Conservation (phyloP, 2,329 filamentous ascomycete species). For the Karstenula rhodostoma region DNA sequence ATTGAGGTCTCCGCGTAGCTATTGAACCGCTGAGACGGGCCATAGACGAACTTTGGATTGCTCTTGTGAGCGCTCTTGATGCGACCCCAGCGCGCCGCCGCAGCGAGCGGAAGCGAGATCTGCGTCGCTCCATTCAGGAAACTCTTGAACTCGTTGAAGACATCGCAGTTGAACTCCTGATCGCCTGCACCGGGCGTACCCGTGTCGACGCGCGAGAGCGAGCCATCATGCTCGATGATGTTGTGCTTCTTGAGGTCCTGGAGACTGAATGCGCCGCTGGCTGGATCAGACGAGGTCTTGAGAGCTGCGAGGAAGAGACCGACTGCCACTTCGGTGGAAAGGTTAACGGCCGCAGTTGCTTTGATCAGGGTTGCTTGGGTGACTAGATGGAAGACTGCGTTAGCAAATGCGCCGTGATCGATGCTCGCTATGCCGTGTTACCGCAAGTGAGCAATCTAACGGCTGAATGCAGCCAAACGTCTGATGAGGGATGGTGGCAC, state of each 20-base stretch:
- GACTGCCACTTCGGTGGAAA: conserved; percentile 2
- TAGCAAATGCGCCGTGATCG: background rate
- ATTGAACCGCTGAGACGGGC: conserved; percentile 19
- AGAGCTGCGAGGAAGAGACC: conserved; percentile 8
- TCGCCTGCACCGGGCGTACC: conserved; percentile 44
- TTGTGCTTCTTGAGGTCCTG: conserved; percentile 40
- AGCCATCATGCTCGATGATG: conserved; percentile 45
- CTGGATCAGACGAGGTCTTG: conserved; percentile 3
- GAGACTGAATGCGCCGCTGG: conserved; percentile 29
- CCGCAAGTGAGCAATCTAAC: no score
- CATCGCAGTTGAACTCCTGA: conserved; percentile 26
- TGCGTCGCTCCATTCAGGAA: conserved; percentile 15
- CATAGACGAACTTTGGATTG: conserved; percentile 31
- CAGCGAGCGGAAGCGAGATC: conserved; percentile 15
- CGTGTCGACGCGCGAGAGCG: conserved; percentile 31
- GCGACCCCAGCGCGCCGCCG: conserved; percentile 24
- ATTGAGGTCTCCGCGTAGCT: conserved; percentile 31
- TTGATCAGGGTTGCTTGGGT: conserved; percentile 30
- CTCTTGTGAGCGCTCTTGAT: conserved; percentile 21
- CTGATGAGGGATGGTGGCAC: no score
- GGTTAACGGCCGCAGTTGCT: conserved; percentile 10
- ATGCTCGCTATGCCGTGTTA: no score
- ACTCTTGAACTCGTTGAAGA: conserved; percentile 32
- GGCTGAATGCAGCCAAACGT: no score
- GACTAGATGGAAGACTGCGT: conserved; percentile 11